A percentile compares a stretch with the other conserved stretches of the same genome.
phyloP scores from a whole-genome alignment of 176 grass and related monocot genomes.

The Metroxylon sagu region DNA sequence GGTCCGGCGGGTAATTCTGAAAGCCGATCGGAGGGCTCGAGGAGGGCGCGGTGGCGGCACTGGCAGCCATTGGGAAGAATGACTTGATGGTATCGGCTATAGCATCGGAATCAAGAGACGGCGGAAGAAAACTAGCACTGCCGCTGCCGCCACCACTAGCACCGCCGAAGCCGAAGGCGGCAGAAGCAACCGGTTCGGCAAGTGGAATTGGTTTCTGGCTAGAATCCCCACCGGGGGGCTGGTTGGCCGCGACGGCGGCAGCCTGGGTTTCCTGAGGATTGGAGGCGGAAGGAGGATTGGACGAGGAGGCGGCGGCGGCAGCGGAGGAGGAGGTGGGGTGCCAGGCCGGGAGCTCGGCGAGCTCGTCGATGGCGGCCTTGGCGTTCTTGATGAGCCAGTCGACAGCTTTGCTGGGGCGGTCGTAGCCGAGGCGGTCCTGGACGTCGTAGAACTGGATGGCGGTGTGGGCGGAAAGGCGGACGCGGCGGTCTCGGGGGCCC shows the following conservation, averaged over 20 bases:
- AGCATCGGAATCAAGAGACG: slow-evolving; percentile 77
- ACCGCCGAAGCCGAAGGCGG: slow-evolving; percentile 35
- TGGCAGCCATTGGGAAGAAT: slow-evolving; percentile 72
- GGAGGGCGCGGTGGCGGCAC: slow-evolving; percentile 32
- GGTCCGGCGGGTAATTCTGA: slow-evolving; percentile 57
- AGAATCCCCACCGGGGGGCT: slow-evolving; percentile 40
- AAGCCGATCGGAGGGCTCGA: slow-evolving; percentile 55
- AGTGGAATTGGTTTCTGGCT: slow-evolving; percentile 14
- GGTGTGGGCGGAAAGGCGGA: slow-evolving; percentile 19
- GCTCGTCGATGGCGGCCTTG: slow-evolving; percentile 16
- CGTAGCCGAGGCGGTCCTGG: slow-evolving; percentile 24
- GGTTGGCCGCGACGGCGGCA: slow-evolving; percentile 28
- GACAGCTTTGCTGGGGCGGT: slow-evolving; percentile 26
- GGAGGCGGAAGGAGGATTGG: neutral
- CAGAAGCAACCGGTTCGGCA: slow-evolving; percentile 46
- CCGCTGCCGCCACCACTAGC: slow-evolving; percentile 4
- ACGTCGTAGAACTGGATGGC: slow-evolving; percentile 32
- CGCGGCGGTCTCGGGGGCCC: slow-evolving; percentile 18
- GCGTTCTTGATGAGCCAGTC: slow-evolving; percentile 25
- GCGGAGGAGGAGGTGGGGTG: slow-evolving; percentile 21
- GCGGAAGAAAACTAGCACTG: slow-evolving; percentile 49
- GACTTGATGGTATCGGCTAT: slow-evolving; percentile 99
- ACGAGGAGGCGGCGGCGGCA: slow-evolving; percentile 28
- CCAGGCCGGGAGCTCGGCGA: slow-evolving; percentile 12
- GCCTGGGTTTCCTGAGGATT: slow-evolving; percentile 8